A percentile compares a stretch with the other conserved stretches of the same genome.
These are phyloP conservation scores for Panus rudis DNA, from an alignment of 768 basidiomycete species.

Conservation along the genomic window DNA sequence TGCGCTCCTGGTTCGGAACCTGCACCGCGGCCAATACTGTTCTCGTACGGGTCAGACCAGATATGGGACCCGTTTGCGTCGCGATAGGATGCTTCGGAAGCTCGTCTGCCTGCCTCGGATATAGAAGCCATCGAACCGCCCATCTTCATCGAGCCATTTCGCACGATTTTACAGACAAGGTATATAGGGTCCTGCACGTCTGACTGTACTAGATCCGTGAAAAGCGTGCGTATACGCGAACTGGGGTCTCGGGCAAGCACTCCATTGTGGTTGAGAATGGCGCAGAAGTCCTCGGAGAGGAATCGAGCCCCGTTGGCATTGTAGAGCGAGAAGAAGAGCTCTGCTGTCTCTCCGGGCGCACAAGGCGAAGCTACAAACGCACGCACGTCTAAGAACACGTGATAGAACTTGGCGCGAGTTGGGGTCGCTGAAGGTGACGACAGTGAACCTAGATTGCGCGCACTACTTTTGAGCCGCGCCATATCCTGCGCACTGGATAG, in stretches of 20 bases:
- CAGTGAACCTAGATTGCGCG: conserved; percentile 27
- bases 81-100: conserved; percentile 44
- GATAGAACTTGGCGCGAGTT: conserved; percentile 64
- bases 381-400: conserved; percentile 84
- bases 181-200: conserved; percentile 85
- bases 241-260: conserved; percentile 75
- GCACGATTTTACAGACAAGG: conserved; percentile 84
- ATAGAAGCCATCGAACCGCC: conserved; percentile 45
- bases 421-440: conserved; percentile 26
- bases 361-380: conserved; percentile 91
- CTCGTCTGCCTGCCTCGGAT: conserved; percentile 41
- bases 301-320: conserved; percentile 78
- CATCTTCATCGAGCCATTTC: conserved; percentile 82
- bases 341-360: conserved; percentile 84
- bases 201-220: conserved; percentile 79
- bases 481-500: conserved; percentile 56
- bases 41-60: conserved; percentile 1
- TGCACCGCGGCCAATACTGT: not conserved
- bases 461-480: conserved; percentile 26
- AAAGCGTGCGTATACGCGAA: conserved; percentile 75
- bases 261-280: conserved; percentile 87
- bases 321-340: conserved; percentile 91
- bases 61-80: conserved; percentile 13
- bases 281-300: conserved; percentile 90
- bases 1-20: not conserved